These are phyloP conservation scores for Malus asiatica DNA, from an alignment of 306 rosid genomes.

Conservation along the genomic window DNA sequence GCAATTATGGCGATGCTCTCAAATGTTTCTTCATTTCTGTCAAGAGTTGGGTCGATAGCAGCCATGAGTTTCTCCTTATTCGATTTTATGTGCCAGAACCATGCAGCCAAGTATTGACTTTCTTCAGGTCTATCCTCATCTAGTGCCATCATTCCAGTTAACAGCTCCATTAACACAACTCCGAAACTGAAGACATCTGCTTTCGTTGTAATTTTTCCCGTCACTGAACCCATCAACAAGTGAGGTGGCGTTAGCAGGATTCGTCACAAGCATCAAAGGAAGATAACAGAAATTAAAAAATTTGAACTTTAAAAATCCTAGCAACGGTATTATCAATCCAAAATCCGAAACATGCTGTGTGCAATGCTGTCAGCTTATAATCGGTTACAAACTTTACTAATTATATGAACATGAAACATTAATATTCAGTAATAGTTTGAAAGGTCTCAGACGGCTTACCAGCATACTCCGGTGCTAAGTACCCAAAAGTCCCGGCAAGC, in stretches of 20 bases:
- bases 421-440: background rate
- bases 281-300: background rate
- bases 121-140: conserved; percentile 88
- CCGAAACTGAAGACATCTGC: conserved; percentile 97
- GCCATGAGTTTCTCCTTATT: conserved; percentile 71
- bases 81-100: conserved; percentile 96
- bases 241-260: conserved; percentile 26
- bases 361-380: background rate
- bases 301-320: background rate
- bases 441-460: conserved; percentile 36
- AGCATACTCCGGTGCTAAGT: conserved; percentile 98
- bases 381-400: background rate
- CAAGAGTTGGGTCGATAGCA: conserved; percentile 69
- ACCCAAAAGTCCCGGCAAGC: conserved; percentile 98
- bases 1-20: conserved; percentile 60
- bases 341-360: background rate
- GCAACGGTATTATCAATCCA: no score
- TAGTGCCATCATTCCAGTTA: conserved; percentile 92
- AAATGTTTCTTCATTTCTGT: conserved; percentile 60
- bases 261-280: background rate
- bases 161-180: conserved; percentile 91
- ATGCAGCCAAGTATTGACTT: conserved; percentile 82
- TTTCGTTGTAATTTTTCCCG: conserved; percentile 96
- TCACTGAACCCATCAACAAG: conserved; percentile 56
- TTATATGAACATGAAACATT: background rate